These are phyloP conservation scores for Mucor mucedo DNA, from an alignment of 371 early-diverging fungal genomes.

Conservation along the genomic window DNA sequence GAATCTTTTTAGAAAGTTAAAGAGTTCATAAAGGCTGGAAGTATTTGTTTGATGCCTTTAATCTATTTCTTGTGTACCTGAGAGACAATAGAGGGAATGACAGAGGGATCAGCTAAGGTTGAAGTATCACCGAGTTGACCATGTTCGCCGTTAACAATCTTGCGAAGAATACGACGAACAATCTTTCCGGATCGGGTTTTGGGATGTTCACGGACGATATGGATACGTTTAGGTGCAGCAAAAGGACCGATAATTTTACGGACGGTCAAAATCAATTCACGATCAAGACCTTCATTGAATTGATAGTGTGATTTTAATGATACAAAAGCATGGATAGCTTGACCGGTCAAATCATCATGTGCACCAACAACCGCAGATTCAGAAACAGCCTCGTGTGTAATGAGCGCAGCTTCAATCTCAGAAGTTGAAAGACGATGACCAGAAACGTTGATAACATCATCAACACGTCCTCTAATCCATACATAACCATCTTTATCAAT, in stretches of 20 bases:
- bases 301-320: conserved; percentile 72
- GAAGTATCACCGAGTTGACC: conserved; percentile 88
- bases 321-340: conserved; percentile 78
- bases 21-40: too few species aligned
- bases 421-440: conserved; percentile 97
- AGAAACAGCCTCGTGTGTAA: conserved; percentile 77
- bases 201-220: conserved; percentile 89
- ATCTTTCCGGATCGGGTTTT: conserved; percentile 99
- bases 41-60: too few species aligned
- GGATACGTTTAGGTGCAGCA: conserved; percentile 89
- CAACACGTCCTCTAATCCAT: conserved; percentile 70
- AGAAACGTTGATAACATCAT: conserved; percentile 95
- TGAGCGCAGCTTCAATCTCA: conserved; percentile 93
- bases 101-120: conserved; percentile 83
- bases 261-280: conserved; percentile 77
- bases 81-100: conserved; percentile 18
- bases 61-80: conserved; percentile 12
- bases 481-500: conserved; percentile 90
- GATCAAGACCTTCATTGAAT: conserved; percentile 60
- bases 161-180: conserved; percentile 93
- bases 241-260: conserved; percentile 93
- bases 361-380: conserved; percentile 96
- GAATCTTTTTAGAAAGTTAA: too few species aligned
- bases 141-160: conserved; percentile 86
- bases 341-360: conserved; percentile 93